Evolutionary conservation across 2,329 filamentous ascomycete genomes (phyloP).

Genomic region (Catunica adiposa): DNA sequence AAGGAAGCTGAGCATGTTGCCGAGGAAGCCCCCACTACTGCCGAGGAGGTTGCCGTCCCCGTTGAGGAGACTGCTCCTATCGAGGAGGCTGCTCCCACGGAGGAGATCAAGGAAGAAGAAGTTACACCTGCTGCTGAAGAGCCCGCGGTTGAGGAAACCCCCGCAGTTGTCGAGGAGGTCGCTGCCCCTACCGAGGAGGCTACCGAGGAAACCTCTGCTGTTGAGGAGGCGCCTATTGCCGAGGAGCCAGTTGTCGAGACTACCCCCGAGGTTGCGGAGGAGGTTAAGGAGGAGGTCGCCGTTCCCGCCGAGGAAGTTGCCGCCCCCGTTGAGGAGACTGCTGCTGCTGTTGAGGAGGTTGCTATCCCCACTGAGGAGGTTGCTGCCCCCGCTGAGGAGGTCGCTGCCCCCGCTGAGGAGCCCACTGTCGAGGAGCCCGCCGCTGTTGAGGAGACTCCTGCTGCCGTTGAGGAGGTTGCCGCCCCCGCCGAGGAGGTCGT

Average conservation of each 20-base stretch:
- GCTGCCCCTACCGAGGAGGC: too few relatives aligned
- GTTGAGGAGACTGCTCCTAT: constrained; percentile 46
- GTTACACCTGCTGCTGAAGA: constrained; percentile 71
- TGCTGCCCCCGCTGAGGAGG: constrained; percentile 37
- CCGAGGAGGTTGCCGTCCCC: constrained; percentile 35
- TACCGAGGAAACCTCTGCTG: constrained; percentile 32
- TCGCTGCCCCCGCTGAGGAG: constrained; percentile 46
- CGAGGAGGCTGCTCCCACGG: constrained; percentile 22
- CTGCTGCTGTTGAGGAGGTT: constrained; percentile 36
- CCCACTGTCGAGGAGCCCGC: constrained; percentile 14
- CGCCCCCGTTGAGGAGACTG: constrained; percentile 22
- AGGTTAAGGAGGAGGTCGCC: constrained; percentile 8
- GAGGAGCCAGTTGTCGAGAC: too few relatives aligned
- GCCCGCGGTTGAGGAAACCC: constrained; percentile 41
- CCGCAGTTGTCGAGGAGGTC: too few relatives aligned
- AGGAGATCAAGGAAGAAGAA: constrained; percentile 59
- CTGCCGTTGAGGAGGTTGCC: constrained; percentile 30
- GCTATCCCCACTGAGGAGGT: constrained; percentile 18
- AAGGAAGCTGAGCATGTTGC: constrained; percentile 29
- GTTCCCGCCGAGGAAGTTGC: constrained; percentile 59
- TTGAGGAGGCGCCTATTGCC: constrained; percentile 38
- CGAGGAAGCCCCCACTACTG: constrained; percentile 38
- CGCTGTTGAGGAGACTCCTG: neutral
- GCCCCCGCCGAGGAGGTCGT: constrained; percentile 50
- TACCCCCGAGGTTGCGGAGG: constrained; percentile 1